phyloP scores from a whole-genome alignment of 2,329 filamentous ascomycete species.

The Botryosphaeria dothidea region DNA sequence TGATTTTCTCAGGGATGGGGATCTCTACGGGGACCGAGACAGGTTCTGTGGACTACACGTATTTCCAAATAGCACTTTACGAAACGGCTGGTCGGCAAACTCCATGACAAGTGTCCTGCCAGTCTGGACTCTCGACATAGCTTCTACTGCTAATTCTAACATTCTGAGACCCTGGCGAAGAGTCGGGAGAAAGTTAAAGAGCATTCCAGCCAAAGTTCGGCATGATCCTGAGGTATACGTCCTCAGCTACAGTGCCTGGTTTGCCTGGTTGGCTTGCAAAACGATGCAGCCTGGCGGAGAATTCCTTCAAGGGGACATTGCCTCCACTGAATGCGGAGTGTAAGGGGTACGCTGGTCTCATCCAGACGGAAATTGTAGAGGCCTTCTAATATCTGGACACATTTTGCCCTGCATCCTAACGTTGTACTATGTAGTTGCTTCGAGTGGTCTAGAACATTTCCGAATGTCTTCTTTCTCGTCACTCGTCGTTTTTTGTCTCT shows the following conservation, averaged over 20 bases:
- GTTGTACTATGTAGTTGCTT: background rate
- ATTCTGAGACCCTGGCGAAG: background rate
- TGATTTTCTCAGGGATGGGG: background rate
- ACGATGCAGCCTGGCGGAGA: too few species aligned
- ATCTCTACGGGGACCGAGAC: background rate
- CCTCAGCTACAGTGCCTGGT: too few species aligned
- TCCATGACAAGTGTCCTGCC: conserved; percentile 6
- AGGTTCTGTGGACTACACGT: background rate
- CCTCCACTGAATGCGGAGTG: too few species aligned
- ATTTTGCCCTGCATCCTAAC: background rate
- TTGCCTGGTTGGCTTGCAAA: too few species aligned
- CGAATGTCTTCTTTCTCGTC: background rate
- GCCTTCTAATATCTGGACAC: background rate
- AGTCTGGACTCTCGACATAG: background rate
- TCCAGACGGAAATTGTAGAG: too few species aligned
- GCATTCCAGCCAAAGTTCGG: background rate
- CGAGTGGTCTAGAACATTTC: background rate
- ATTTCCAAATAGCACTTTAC: background rate
- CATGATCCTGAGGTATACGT: too few species aligned
- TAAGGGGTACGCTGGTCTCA: too few species aligned
- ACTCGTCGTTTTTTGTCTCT: background rate
- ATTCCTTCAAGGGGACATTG: too few species aligned
- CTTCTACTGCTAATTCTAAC: background rate
- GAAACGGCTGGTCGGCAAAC: conserved; percentile 2
- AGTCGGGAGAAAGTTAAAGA: background rate